Conservation (phyloP, 345 rosid species). For the Populus nigra region DNA sequence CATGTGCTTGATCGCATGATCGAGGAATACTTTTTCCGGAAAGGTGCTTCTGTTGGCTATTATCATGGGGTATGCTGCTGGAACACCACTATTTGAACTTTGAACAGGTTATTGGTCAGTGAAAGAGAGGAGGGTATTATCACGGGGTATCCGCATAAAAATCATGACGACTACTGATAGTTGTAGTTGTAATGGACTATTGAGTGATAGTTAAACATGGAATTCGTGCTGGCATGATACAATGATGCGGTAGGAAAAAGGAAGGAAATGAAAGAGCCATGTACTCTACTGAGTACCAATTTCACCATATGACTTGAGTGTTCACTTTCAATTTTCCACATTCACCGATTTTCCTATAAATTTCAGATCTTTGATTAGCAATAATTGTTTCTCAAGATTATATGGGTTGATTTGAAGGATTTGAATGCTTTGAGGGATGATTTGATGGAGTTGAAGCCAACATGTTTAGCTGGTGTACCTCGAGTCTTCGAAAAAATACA, state of each 20-base stretch:
- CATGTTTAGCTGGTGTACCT: constrained; percentile 91
- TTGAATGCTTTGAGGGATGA: constrained; percentile 81
- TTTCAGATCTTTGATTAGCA: background rate
- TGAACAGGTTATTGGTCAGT: background rate
- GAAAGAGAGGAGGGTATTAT: background rate
- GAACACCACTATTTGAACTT: background rate
- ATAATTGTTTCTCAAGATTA: background rate
- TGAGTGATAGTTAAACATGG: too few relatives aligned
- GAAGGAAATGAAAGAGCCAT: too few relatives aligned
- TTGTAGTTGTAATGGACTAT: too few relatives aligned
- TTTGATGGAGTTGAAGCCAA: constrained; percentile 79
- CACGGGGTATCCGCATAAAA: too few relatives aligned
- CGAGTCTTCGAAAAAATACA: constrained; percentile 85
- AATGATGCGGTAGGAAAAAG: too few relatives aligned
- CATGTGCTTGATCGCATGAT: constrained; percentile 82
- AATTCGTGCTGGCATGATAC: too few relatives aligned
- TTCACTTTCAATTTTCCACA: background rate
- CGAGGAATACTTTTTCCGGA: constrained; percentile 80
- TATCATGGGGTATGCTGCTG: constrained; percentile 76
- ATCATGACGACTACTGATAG: too few relatives aligned
- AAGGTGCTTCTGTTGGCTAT: constrained; percentile 93
- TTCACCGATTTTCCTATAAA: background rate
- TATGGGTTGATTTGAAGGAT: constrained; percentile 44
- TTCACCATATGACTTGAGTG: too few relatives aligned
- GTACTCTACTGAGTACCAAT: too few relatives aligned